Conservation (phyloP, 2,329 filamentous ascomycete species). For the Colletotrichum theobromicola region DNA sequence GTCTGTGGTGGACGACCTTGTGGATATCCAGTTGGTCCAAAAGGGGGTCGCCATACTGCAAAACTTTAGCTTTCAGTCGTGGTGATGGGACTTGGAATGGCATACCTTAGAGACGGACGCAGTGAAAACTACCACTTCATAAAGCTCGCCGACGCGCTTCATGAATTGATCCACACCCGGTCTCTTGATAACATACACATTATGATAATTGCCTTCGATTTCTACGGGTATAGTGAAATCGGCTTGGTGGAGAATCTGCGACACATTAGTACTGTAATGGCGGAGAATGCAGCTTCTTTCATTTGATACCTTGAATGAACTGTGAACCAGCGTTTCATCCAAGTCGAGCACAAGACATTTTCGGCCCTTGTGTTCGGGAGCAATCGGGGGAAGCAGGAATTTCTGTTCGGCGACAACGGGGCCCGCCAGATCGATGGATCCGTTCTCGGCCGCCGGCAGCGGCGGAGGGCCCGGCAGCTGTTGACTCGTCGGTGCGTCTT, state of each 20-base stretch:
- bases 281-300: slow-evolving; percentile 6
- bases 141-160: slow-evolving; percentile 96
- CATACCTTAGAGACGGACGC: slow-evolving; percentile 94
- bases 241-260: slow-evolving; percentile 91
- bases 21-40: slow-evolving; percentile 98
- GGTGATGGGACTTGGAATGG: not conserved
- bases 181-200: slow-evolving; percentile 98
- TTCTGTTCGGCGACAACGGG: slow-evolving; percentile 51
- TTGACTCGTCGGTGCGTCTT: slow-evolving; percentile 37
- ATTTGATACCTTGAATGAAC: slow-evolving; percentile 87
- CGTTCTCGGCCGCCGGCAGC: slow-evolving; percentile 33
- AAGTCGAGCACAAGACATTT: slow-evolving; percentile 96
- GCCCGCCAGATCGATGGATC: not conserved
- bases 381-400: slow-evolving; percentile 81
- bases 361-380: slow-evolving; percentile 79
- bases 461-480: slow-evolving; percentile 51
- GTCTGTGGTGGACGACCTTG: slow-evolving; percentile 90
- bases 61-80: slow-evolving; percentile 26
- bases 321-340: slow-evolving; percentile 96
- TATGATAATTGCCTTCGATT: slow-evolving; percentile 98
- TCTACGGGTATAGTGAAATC: slow-evolving; percentile 99
- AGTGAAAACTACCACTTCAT: slow-evolving; percentile 98
- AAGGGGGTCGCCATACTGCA: slow-evolving; percentile 91
- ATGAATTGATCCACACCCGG: slow-evolving; percentile 99
- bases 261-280: slow-evolving; percentile 8